phyloP scores from a whole-genome alignment of 1,284 basidiomycete species.

The Tetrapyrgos nigripes region DNA sequence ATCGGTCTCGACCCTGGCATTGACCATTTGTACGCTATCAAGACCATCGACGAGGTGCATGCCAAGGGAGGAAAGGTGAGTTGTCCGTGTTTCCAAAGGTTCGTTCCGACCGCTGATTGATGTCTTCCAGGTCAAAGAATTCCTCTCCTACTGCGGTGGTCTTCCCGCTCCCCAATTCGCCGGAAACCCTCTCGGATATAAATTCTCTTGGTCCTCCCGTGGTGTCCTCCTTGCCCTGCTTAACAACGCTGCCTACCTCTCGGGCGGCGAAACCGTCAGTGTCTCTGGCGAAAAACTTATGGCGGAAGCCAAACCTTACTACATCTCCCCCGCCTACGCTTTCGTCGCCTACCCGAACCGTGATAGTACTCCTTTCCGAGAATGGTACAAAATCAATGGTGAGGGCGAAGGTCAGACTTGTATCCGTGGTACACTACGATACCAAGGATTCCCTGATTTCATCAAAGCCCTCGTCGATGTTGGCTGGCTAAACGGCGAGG shows the following conservation, averaged over 20 bases:
- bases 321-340: conserved; percentile 93
- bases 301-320: conserved; percentile 91
- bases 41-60: conserved; percentile 96
- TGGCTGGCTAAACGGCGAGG: conserved; percentile 84
- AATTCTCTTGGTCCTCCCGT: conserved; percentile 98
- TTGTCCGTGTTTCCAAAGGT: conserved; percentile 1
- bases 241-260: conserved; percentile 89
- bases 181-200: conserved; percentile 97
- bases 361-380: conserved; percentile 89
- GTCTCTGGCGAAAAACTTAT: conserved; percentile 82
- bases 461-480: conserved; percentile 89
- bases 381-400: conserved; percentile 85
- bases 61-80: conserved; percentile 90
- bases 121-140: conserved; percentile 79
- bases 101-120: background rate
- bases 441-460: conserved; percentile 99
- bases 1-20: conserved; percentile 97
- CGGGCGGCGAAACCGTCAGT: conserved; percentile 67
- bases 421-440: conserved; percentile 93
- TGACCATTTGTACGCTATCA: conserved; percentile 96
- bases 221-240: conserved; percentile 95
- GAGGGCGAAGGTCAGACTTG: conserved; percentile 85
- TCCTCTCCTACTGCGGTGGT: conserved; percentile 97
- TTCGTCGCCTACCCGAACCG: conserved; percentile 99
- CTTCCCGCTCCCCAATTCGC: conserved; percentile 91